phyloP scores from a whole-genome alignment of 2,329 filamentous ascomycete genomes.

The Hortaea werneckii region DNA sequence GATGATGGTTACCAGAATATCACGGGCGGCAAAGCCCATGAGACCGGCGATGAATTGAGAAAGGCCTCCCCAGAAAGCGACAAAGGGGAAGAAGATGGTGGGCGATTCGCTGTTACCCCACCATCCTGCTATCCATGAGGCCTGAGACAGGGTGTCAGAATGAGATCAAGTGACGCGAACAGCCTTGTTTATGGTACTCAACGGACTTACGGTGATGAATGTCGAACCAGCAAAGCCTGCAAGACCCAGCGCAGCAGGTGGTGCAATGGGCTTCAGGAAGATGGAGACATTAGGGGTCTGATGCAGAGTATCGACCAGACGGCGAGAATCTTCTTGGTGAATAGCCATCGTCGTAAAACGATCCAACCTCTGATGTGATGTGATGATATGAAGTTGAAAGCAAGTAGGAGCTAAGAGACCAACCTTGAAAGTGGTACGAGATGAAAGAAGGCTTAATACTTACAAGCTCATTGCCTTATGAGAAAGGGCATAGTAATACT shows the following conservation, averaged over 20 bases:
- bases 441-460: too few species aligned
- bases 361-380: too few species aligned
- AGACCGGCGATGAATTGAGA: slow-evolving; percentile 22
- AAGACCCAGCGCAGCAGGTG: slow-evolving; percentile 20
- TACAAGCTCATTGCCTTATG: too few species aligned
- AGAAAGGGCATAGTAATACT: too few species aligned
- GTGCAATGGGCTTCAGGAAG: slow-evolving; percentile 21
- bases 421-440: too few species aligned
- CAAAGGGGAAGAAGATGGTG: slow-evolving; percentile 21
- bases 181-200: too few species aligned
- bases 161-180: too few species aligned
- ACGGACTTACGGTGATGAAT: slow-evolving; percentile 13
- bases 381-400: too few species aligned
- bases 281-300: slow-evolving; percentile 5
- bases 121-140: slow-evolving; percentile 8
- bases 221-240: slow-evolving; percentile 22
- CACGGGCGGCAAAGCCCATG: slow-evolving; percentile 13
- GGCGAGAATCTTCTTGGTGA: not conserved
- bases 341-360: not conserved
- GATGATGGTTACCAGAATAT: slow-evolving; percentile 16
- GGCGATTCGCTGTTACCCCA: slow-evolving; percentile 16
- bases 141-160: not conserved
- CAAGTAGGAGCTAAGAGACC: too few species aligned
- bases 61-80: slow-evolving; percentile 18
- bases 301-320: not conserved